phyloP scores from a whole-genome alignment of 208 protist species.

The Leishmania guyanensis region DNA sequence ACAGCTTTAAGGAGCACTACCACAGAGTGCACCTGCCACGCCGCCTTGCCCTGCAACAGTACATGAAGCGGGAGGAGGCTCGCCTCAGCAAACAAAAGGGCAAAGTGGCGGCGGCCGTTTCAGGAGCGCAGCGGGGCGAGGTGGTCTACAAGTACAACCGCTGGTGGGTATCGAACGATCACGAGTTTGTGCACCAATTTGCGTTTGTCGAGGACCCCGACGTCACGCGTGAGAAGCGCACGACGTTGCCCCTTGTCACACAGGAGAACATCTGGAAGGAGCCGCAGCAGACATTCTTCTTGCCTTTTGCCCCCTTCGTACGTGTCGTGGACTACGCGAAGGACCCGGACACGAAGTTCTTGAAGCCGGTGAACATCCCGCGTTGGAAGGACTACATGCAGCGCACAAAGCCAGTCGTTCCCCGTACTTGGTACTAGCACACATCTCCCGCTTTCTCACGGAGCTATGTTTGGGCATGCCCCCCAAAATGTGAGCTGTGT shows the following conservation, averaged over 20 bases:
- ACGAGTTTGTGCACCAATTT: constrained; percentile 90
- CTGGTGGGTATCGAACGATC: constrained; percentile 90
- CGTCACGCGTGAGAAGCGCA: constrained; percentile 66
- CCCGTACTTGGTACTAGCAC: constrained; percentile 87
- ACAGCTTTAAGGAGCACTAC: constrained; percentile 92
- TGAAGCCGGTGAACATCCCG: constrained; percentile 85
- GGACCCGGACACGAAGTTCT: constrained; percentile 86
- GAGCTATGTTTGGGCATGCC: neutral
- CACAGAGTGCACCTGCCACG: constrained; percentile 87
- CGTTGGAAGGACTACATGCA: constrained; percentile 94
- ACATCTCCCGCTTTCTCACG: neutral
- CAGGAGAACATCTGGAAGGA: constrained; percentile 87
- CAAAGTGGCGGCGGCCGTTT: constrained; percentile 8
- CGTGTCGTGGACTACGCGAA: constrained; percentile 89
- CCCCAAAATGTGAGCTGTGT: neutral
- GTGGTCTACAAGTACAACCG: constrained; percentile 90
- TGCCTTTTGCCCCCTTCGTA: constrained; percentile 88
- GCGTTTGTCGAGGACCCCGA: constrained; percentile 88
- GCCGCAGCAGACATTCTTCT: constrained; percentile 86
- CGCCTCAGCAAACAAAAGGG: constrained; percentile 30
- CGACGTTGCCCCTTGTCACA: constrained; percentile 66
- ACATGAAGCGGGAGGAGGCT: constrained; percentile 56
- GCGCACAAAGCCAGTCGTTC: constrained; percentile 85
- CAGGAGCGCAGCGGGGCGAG: constrained; percentile 26
- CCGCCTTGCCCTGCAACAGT: constrained; percentile 74